Evolutionary conservation across 441 rosid species (phyloP), one percentile per base, ranked within the genome.

Genomic region (Mallotus repandus): DNA sequence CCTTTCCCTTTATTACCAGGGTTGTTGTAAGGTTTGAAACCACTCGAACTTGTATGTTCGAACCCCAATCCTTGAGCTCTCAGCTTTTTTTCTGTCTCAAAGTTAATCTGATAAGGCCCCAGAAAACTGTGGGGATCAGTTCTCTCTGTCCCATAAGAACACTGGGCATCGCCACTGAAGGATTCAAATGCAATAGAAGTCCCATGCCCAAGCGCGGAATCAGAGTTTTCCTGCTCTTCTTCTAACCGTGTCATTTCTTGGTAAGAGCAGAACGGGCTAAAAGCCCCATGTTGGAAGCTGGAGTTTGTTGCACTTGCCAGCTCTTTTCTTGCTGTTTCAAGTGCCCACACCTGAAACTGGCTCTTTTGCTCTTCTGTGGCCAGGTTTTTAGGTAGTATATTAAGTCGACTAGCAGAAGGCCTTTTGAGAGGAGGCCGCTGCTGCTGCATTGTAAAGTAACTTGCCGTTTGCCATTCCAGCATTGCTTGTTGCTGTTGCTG

Each of bases 221-320:
- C 6, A 43, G 46, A 43, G 22, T 35, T 14, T 66, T 25, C 29
- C 29, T 25, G 29, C 29, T 25, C 29, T 25, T 25, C 29, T 25
- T 25, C 29, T 25, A 25, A 25, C 1, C n/a, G 15, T 41, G 15
- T 13, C 5, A 25, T 25, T 25, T 69, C 25, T 16, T 18, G 48
- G 41, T 72, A 72, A 19, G 59, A 15, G 41, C 50, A 2, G 50
- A 72, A 63, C n/a, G 68, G 68, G 75, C 75, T 71, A n/a, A n/a
- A 35, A 4, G 43, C 68, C 35, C 67, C 68, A 21, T 72, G 75
- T 3, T 14, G 25, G 53, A 71, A 71, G 4, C 45, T 50, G 9
- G 22, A 35, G 52, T 16, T 43, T 19, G 68, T 35, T 62, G 19
- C 67, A 12, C 10, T 32, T 6, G 58, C 68, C 50, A 61, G 53